Evolutionary conservation across 1,284 basidiomycete species (phyloP), one percentile per base, ranked within the genome.

Genomic region (Spongispora temasekensis): DNA sequence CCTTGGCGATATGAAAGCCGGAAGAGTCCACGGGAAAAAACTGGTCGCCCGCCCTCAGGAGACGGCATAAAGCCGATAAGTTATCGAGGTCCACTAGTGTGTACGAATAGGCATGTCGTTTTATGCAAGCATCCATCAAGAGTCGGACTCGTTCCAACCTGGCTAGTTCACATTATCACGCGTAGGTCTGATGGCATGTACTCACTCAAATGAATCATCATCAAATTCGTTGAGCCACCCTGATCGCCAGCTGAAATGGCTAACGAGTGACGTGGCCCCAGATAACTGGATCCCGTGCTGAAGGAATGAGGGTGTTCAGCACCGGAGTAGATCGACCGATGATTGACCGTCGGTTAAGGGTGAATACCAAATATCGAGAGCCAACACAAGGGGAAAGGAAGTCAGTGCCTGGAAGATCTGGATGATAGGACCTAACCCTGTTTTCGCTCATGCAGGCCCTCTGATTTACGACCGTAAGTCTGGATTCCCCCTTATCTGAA

Each of bases 1-100:
- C 0, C 64, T 87, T 56, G 69, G 77, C 34, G 71, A 73, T 58
- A 53, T 87, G 67, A 69, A 73, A 62, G 63, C 68, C 2, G 71
- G 76, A 10, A 64, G 78, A 55, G 75, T 86, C 17, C 84, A 81
- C 28, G 82, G 77, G 3, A 67, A 70, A n/a, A 86, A 87, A 66
- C 70, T 87, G 12, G 73, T 87, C 15, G 80, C 65, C 2, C 77
- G 68, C 50, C 83, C 83, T 3, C 77, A 79, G 54, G 81, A 86
- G 62, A 82, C 77, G 13, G 59, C 37, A 30, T 77, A 59, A 61
- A n/a, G 25, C 3, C 2, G 6, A 28, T 50, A 30, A 44, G 35
- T 27, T 6, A 27, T 42, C 17, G 34, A 12, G n/a, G 40, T 28
- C 32, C n/a, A n/a, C n/a, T 50, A 13, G 55, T 4, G 62, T 71